Base-by-base conservation (phyloP, 2,329 filamentous ascomycete species). In the Cladophialophora yegresii region DNA sequence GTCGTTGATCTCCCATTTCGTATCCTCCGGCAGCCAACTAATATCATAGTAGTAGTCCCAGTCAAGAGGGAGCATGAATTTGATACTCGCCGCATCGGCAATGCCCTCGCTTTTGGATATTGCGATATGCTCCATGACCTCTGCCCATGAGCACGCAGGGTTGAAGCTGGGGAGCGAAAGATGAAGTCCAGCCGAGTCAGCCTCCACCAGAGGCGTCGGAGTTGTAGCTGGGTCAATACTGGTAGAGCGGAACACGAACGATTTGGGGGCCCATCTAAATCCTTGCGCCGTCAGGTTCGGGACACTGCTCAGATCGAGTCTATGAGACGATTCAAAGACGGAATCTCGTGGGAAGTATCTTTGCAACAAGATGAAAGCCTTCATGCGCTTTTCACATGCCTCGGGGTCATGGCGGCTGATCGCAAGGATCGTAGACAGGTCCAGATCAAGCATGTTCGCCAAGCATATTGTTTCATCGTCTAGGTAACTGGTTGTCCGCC, bases 381-480 rank as follows among this genome's bases (percentile, higher is more conserved):
- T 26, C 47, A 51, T 51, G 20, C 47, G 47, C 13, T 51, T 51
- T n/a, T 23, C 22, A 28, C 47, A 26, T 28, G 26, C 47, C 10
- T 9, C 22, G 3, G 47, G 47, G 12, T 51, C 47, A 28, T 23
- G 22, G 47, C 47, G 47, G 47, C n/a, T n/a, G 16, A 32, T 33
- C 9, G 51, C 28, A 12, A 54, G 51, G n/a, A 54, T 54, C 4
- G 51, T 26, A 3, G 51, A 20, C n/a, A 54, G 26, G 30, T 54
- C 51, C 12, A 54, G 51, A 2, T 26, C 51, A 54, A 54, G 51
- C 51, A 54, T 36, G n/a, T 54, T 54, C 4, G 28, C 23, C 12
- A 54, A 20, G 30, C 51, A 54, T 28, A 54, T 54, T 20, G 51
- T 54, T n/a, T 54, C 51, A 33, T 54, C 51, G 9, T 33, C 51